Base-by-base conservation (phyloP, 2,329 filamentous ascomycete genomes). In the Hysterium pulicare region DNA sequence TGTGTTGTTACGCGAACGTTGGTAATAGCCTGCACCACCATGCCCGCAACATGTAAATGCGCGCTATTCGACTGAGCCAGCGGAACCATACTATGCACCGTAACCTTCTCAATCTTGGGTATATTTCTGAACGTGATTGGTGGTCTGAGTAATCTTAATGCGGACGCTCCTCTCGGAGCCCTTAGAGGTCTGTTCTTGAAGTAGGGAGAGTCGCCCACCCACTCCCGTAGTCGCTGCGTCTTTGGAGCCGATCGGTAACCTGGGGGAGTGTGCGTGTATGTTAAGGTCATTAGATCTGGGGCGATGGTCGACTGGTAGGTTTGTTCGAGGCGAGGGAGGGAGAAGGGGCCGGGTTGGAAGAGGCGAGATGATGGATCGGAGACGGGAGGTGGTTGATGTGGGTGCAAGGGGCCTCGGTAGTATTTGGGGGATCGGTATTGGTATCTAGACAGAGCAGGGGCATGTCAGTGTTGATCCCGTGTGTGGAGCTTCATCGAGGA, bases 401-500 rank as follows among this genome's bases (percentile, higher is more conserved):
- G 93, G 66, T 97, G 90, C 19, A 97, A 77, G 50, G 90, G 90
- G 43, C 93, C 93, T 60, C 91, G 87, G 69, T 95, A 84, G 78
- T 90, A 98, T 72, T 91, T 93, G 50, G 93, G 93, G 38, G 91
- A 85, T 51, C 90, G 89, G 70, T 86, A 97, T 70, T 95, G 87
- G 73, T 97, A 98, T 77, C 91, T 95, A 48, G 16, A 34, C 22
- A 3, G 21, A 26, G 13, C 15, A 11, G 16, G n/a, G 41, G 45
- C 17, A 4, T 33, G 11, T 20, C 35, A 32, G 5, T 22, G 17
- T 35, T 38, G 33, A 40, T n/a, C n/a, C n/a, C n/a, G n/a, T n/a
- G n/a, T n/a, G n/a, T n/a, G n/a, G n/a, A n/a, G n/a, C n/a, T n/a
- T n/a, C n/a, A n/a, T n/a, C n/a, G n/a, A n/a, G n/a, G n/a, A n/a